Conservation (phyloP, 106 monocot species). For the Phalaenopsis equestris region DNA sequence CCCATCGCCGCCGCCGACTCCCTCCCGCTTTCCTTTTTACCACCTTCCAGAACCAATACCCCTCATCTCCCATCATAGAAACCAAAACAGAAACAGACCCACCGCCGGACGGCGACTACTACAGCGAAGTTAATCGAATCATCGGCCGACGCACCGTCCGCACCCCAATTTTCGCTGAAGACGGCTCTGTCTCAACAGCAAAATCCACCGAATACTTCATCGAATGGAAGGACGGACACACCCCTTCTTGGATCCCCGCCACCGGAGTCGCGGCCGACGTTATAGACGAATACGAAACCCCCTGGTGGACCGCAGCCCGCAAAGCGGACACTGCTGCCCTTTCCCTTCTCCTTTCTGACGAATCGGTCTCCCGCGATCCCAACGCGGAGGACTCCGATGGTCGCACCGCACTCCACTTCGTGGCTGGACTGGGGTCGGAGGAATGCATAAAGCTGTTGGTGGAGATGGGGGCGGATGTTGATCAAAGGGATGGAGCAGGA, state of each 20-base stretch:
- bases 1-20: background rate
- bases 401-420: conserved; percentile 74
- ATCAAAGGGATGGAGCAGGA: conserved; percentile 36
- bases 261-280: conserved; percentile 64
- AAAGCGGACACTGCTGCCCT: conserved; percentile 56
- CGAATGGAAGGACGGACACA: conserved; percentile 79
- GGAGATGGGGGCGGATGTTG: conserved; percentile 31
- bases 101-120: conserved; percentile 32
- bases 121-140: conserved; percentile 72
- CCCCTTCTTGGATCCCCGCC: conserved; percentile 56
- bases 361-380: conserved; percentile 37
- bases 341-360: conserved; percentile 36
- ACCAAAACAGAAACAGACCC: background rate
- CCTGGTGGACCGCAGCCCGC: conserved; percentile 84
- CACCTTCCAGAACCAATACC: conserved; percentile 48
- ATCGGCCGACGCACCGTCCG: conserved; percentile 53
- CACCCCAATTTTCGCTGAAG: conserved; percentile 22
- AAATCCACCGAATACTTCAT: conserved; percentile 54
- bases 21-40: conserved; percentile 4
- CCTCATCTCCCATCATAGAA: conserved; percentile 1
- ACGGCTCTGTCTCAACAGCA: conserved; percentile 23
- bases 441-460: conserved; percentile 33
- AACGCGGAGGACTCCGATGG: conserved; percentile 63
- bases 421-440: conserved; percentile 63
- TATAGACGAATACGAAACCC: conserved; percentile 80